Evolutionary conservation across 2,329 filamentous ascomycete species (phyloP), one percentile per base, ranked within the genome.

Genomic region (Trichoderma afroharzianum): DNA sequence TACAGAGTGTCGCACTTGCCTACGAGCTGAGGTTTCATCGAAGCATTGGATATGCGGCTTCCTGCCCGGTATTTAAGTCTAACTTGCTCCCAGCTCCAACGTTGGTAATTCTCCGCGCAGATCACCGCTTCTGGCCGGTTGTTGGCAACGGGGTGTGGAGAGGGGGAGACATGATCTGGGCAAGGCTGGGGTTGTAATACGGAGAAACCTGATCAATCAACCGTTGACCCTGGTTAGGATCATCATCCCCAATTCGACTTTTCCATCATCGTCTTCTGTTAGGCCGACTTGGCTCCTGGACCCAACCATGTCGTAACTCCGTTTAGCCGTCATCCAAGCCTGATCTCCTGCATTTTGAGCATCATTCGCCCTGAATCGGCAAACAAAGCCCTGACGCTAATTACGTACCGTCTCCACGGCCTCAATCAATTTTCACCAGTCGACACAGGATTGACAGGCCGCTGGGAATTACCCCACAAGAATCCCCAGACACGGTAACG

Each of bases 21-120:
- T 68, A 61, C 36, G 57, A 59, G 66, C 32, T 68, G 55, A 47
- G 53, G 55, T 68, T 68, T 50, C 66, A 68, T 68, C 66, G 55
- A 18, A 15, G 36, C 57, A 15, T 15, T 67, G 53, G 57, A 36
- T 28, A 47, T 68, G 66, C 66, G 66, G 55, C 66, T 24, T 68
- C 36, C 24, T 50, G 36, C 55, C 36, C 36, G 14, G 66, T 68
- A 68, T 68, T 68, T 68, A 68, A 68, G 66, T 5, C 36, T 61
- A 47, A 43, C 36, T 28, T 18, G 55, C 66, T 61, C n/a, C 36
- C 39, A 33, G 24, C 7, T 61, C 66, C 36, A 50, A 21, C 33
- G 66, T 33, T 33, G 66, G 66, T 50, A 68, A 33, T 47, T 68
- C 66, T 33, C 66, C 64, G 39, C 21, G 66, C n/a, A 61, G 66